Percentiles rank a stretch among this genome's conserved stretches.
These are phyloP conservation scores for Candida piceae DNA, from an alignment of 805 yeast species.

Conservation along the genomic window DNA sequence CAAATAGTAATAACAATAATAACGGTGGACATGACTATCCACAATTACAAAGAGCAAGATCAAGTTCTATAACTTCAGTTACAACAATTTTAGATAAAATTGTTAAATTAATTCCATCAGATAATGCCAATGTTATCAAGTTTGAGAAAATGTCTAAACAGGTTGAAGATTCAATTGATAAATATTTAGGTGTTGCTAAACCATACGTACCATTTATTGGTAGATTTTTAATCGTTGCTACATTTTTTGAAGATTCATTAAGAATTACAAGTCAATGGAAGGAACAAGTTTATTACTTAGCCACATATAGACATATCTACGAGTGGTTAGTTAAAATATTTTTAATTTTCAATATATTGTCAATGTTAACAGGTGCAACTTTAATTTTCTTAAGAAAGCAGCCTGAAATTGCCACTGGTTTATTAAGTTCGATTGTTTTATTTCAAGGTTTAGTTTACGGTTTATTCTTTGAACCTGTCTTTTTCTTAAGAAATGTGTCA, in stretches of 20 bases:
- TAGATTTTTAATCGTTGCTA: slow-evolving; percentile 84
- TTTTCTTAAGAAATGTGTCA: slow-evolving; percentile 80
- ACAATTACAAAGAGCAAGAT: slow-evolving; percentile 2
- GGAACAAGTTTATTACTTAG: slow-evolving; percentile 81
- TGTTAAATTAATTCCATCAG: slow-evolving; percentile 28
- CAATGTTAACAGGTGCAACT: slow-evolving; percentile 72
- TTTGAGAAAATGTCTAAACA: slow-evolving; percentile 49
- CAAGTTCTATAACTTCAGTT: neutral
- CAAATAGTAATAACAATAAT: slow-evolving; percentile 11
- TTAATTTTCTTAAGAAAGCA: slow-evolving; percentile 65
- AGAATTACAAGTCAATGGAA: slow-evolving; percentile 85
- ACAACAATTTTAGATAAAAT: slow-evolving; percentile 18
- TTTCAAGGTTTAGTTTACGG: slow-evolving; percentile 89
- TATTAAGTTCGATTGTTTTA: slow-evolving; percentile 65
- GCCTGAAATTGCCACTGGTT: slow-evolving; percentile 64
- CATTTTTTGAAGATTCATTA: slow-evolving; percentile 84
- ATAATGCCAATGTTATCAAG: slow-evolving; percentile 28
- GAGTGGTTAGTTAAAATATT: slow-evolving; percentile 72
- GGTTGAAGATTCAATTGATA: slow-evolving; percentile 51
- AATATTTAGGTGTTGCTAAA: slow-evolving; percentile 46
- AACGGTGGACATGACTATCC: too few species aligned
- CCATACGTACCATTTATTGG: slow-evolving; percentile 87
- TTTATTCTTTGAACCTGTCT: slow-evolving; percentile 70
- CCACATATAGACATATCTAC: slow-evolving; percentile 76
- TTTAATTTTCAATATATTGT: slow-evolving; percentile 53